phyloP scores from a whole-genome alignment of 306 rosid genomes.

The Lotus japonicus region DNA sequence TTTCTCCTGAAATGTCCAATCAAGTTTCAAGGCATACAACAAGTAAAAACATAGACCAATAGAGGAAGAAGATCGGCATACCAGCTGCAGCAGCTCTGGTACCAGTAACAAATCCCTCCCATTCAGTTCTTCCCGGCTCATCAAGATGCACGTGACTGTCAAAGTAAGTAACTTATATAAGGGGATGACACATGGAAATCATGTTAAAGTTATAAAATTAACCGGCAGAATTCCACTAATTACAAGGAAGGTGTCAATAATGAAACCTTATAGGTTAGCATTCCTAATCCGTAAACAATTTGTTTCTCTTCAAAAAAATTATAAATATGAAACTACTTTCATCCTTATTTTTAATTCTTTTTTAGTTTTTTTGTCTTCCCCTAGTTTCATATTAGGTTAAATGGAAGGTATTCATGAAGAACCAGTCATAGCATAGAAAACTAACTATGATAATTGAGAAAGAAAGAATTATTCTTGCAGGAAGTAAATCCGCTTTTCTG shows the following conservation, averaged over 20 bases:
- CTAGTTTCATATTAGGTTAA: too few relatives aligned
- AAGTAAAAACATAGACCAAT: background rate
- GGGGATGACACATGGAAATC: background rate
- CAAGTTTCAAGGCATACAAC: background rate
- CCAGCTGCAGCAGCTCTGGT: constrained; percentile 98
- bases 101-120: constrained; percentile 95
- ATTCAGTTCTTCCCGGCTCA: constrained; percentile 87
- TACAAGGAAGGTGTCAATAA: background rate
- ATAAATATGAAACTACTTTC: background rate
- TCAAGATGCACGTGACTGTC: constrained; percentile 90
- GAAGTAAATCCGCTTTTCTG: too few relatives aligned
- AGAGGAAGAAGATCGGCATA: constrained; percentile 26
- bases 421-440: too few relatives aligned
- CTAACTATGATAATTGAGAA: too few relatives aligned
- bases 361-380: too few relatives aligned
- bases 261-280: background rate
- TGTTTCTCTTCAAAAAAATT: background rate
- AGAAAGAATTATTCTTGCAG: too few relatives aligned
- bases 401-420: too few relatives aligned
- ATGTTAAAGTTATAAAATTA: background rate
- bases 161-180: constrained; percentile 3
- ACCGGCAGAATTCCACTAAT: background rate
- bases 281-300: background rate
- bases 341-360: background rate
- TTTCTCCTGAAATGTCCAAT: constrained; percentile 5